Conservation (phyloP, 805 yeast species). For the Candida ulmi region DNA sequence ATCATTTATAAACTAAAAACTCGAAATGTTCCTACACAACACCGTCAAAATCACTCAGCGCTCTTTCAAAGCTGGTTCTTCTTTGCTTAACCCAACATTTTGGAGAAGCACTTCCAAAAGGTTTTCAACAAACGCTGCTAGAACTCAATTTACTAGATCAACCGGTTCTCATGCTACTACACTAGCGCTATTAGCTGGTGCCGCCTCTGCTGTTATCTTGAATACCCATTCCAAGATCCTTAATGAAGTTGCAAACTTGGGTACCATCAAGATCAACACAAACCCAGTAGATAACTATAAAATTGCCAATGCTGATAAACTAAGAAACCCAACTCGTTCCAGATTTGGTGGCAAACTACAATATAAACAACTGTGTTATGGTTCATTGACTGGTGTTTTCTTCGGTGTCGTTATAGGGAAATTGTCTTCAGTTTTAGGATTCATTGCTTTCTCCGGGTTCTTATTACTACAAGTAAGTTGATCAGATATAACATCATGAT, state of each 20-base stretch:
- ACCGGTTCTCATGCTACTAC: constrained; percentile 3
- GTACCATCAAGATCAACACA: constrained; percentile 14
- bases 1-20: too few relatives aligned
- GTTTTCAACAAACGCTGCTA: constrained; percentile 1
- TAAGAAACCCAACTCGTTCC: constrained; percentile 10
- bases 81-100: constrained; percentile 2
- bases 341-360: constrained; percentile 41
- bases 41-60: constrained; percentile 12
- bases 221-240: constrained; percentile 19
- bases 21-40: constrained; percentile 12
- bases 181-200: constrained; percentile 21
- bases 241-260: constrained; percentile 21
- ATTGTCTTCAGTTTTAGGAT: constrained; percentile 47
- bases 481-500: too few relatives aligned
- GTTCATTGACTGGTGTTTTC: constrained; percentile 53
- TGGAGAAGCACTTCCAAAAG: constrained; percentile 6
- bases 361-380: constrained; percentile 55
- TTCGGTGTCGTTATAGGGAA: constrained; percentile 56
- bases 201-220: constrained; percentile 13
- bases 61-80: constrained; percentile 7
- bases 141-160: not conserved
- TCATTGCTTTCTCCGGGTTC: constrained; percentile 41
- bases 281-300: constrained; percentile 1
- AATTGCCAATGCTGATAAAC: constrained; percentile 2
- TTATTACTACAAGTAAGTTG: constrained; percentile 23